Percentiles rank a stretch among this genome's conserved stretches.
Conservation (phyloP, 176 grass and related monocot genomes). For the Oryza glaberrima region DNA sequence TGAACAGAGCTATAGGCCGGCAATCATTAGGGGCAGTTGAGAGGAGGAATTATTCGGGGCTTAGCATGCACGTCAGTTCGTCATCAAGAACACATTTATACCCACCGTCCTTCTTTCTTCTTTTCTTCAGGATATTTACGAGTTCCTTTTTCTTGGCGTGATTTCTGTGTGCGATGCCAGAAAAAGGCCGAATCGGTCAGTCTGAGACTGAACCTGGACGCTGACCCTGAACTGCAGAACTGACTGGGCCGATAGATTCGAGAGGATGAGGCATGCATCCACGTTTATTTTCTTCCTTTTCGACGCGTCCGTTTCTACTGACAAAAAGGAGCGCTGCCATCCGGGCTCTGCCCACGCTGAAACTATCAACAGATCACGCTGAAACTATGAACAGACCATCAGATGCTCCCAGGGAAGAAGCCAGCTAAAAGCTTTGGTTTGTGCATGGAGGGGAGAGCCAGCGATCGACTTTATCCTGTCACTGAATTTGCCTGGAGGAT, state of each 20-base stretch:
- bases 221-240: not conserved
- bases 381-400: not conserved
- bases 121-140: not conserved
- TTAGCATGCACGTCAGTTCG: slow-evolving; percentile 36
- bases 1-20: slow-evolving; percentile 19
- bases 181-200: not conserved
- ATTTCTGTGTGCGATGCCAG: not conserved
- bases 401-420: not conserved
- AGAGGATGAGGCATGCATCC: not conserved
- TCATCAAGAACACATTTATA: slow-evolving; percentile 40
- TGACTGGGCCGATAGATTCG: not conserved
- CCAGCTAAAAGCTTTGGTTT: not conserved
- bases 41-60: slow-evolving; percentile 18
- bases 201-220: not conserved
- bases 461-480: not conserved
- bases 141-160: slow-evolving; percentile 9
- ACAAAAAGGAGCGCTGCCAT: not conserved
- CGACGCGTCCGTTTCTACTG: not conserved
- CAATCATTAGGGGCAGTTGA: slow-evolving; percentile 47
- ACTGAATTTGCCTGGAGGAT: not conserved
- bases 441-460: not conserved
- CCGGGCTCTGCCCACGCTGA: not conserved
- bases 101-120: slow-evolving; percentile 20
- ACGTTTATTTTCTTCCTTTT: not conserved
- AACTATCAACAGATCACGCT: not conserved